A percentile compares a stretch with the other conserved stretches of the same genome.
Conservation (phyloP, 2,329 filamentous ascomycete genomes). For the Dothiorella sarmentorum region DNA sequence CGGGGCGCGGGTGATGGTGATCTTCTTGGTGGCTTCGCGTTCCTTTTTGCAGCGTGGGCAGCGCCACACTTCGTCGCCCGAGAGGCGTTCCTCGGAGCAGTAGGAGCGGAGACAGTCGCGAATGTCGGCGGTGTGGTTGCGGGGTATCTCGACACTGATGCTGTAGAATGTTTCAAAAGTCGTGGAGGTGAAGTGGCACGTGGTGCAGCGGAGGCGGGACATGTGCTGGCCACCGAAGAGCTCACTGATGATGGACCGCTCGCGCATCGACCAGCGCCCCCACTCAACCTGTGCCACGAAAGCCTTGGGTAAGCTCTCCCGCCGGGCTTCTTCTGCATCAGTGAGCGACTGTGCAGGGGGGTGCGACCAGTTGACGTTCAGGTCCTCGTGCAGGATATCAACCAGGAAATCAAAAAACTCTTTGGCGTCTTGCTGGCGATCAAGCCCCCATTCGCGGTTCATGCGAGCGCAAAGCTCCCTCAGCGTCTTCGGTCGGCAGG, state of each 20-base stretch:
- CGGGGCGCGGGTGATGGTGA: constrained; percentile 73
- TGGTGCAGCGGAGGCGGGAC: constrained; percentile 58
- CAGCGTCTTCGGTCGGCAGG: constrained; percentile 46
- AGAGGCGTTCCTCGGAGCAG: constrained; percentile 63
- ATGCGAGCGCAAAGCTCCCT: constrained; percentile 62
- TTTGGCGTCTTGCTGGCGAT: constrained; percentile 82
- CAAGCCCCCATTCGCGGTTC: constrained; percentile 66
- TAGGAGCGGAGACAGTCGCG: constrained; percentile 69
- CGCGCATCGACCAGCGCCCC: constrained; percentile 65
- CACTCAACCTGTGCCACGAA: constrained; percentile 72
- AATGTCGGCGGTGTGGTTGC: constrained; percentile 57
- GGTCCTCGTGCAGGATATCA: constrained; percentile 79
- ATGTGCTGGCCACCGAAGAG: constrained; percentile 74
- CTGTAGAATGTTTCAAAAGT: constrained; percentile 70
- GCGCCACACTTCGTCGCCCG: constrained; percentile 64
- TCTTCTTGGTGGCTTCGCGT: constrained; percentile 65
- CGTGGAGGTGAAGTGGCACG: constrained; percentile 61
- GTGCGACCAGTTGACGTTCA: constrained; percentile 65
- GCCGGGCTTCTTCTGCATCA: constrained; percentile 56
- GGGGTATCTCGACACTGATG: constrained; percentile 67
- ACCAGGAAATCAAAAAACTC: constrained; percentile 85
- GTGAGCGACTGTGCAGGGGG: constrained; percentile 57
- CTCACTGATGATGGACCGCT: constrained; percentile 72
- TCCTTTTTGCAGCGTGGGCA: constrained; percentile 72
- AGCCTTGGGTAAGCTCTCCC: constrained; percentile 59